These are phyloP conservation scores for Geranium incanum DNA, from an alignment of 441 rosid genomes.

Conservation along the genomic window DNA sequence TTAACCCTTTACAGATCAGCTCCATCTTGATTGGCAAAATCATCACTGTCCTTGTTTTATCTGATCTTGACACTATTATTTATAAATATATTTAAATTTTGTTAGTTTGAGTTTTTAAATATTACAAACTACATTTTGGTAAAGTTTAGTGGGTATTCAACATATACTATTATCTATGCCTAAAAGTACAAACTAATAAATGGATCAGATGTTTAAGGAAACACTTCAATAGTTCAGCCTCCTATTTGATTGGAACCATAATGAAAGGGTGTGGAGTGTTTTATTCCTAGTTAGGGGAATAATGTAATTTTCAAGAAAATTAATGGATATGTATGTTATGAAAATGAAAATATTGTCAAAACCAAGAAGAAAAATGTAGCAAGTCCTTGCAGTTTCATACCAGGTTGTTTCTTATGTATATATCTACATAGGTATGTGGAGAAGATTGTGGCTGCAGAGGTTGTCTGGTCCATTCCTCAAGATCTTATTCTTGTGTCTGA, in stretches of 20 bases:
- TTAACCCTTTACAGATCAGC: neutral
- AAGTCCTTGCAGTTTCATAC: neutral
- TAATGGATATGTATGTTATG: neutral
- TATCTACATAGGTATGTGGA: neutral
- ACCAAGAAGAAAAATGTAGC: neutral
- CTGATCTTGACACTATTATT: no score
- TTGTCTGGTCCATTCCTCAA: slow-evolving; percentile 5
- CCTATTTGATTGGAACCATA: no score
- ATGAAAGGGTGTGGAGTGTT: no score
- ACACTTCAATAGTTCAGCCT: no score
- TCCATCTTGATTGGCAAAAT: neutral
- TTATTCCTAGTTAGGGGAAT: no score
- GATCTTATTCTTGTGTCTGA: neutral
- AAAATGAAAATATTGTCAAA: neutral
- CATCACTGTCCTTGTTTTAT: neutral
- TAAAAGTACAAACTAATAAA: no score
- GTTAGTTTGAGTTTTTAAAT: no score
- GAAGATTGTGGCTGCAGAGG: slow-evolving; percentile 1
- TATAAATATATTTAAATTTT: no score
- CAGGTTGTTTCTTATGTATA: neutral
- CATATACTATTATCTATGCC: no score
- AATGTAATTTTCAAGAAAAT: neutral
- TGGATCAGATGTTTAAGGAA: no score
- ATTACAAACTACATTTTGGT: no score
- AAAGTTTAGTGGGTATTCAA: no score